These are phyloP conservation scores for Ophiosphaerella korrae DNA, from an alignment of 2,329 filamentous ascomycete genomes.

Conservation along the genomic window DNA sequence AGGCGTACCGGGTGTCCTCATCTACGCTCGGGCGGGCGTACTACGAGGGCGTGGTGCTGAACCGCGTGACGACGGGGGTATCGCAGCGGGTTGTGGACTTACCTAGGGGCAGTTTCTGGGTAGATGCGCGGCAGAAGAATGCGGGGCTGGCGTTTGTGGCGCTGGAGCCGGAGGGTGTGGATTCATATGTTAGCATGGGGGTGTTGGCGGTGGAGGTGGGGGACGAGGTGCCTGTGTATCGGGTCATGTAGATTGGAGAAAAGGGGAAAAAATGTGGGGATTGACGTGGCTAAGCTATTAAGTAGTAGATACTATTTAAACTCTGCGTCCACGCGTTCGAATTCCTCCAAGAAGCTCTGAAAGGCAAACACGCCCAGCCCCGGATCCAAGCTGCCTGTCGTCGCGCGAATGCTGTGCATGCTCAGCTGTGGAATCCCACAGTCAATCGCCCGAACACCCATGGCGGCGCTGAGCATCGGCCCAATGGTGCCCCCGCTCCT, in stretches of 20 bases:
- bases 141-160: conserved; percentile 44
- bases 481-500: conserved; percentile 93
- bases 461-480: conserved; percentile 79
- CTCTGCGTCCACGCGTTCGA: conserved; percentile 81
- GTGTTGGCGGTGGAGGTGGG: conserved; percentile 44
- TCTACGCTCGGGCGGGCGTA: conserved; percentile 33
- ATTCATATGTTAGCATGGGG: conserved; percentile 45
- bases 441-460: conserved; percentile 84
- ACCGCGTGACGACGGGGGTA: conserved; percentile 37
- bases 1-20: conserved; percentile 43
- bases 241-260: conserved; percentile 19
- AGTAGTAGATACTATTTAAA: conserved; percentile 56
- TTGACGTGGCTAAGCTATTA: no score
- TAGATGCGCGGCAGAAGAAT: conserved; percentile 46
- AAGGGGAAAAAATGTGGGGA: neutral
- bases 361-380: conserved; percentile 88
- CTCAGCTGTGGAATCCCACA: conserved; percentile 88
- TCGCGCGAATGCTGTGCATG: conserved; percentile 93
- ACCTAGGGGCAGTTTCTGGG: conserved; percentile 41
- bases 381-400: conserved; percentile 82
- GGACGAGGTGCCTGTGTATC: conserved; percentile 43
- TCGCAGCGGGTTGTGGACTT: conserved; percentile 30
- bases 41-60: conserved; percentile 43
- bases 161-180: conserved; percentile 47
- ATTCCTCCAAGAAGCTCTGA: conserved; percentile 85